Conservation (phyloP, 1,139 yeast genomes). For the Geotrichum australiense region DNA sequence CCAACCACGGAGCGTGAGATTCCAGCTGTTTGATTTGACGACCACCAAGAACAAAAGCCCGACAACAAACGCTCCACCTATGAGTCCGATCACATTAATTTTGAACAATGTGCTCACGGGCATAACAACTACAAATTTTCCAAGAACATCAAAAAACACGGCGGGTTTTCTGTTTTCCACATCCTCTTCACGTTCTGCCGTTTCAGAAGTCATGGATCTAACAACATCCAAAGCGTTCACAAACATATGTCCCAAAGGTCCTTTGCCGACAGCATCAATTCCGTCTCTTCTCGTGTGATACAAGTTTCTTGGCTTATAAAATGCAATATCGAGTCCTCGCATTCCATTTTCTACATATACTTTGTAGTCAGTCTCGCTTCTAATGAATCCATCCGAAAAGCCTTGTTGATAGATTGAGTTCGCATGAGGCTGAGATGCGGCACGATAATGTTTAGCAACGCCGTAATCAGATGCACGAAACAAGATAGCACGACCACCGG, state of each 20-base stretch:
- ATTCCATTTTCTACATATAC: slow-evolving; percentile 61
- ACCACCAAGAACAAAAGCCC: slow-evolving; percentile 44
- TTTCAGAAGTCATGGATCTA: slow-evolving; percentile 37
- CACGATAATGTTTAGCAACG: slow-evolving; percentile 52
- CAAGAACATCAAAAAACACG: slow-evolving; percentile 55
- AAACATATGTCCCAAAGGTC: slow-evolving; percentile 78
- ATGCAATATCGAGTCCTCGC: slow-evolving; percentile 77
- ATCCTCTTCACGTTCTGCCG: slow-evolving; percentile 37
- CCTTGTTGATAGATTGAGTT: slow-evolving; percentile 77
- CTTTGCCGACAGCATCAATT: slow-evolving; percentile 54
- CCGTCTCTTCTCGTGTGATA: slow-evolving; percentile 77
- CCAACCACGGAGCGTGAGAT: slow-evolving; percentile 38
- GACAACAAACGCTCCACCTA: slow-evolving; percentile 49
- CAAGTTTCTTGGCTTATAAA: slow-evolving; percentile 67
- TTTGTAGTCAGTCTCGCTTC: slow-evolving; percentile 80
- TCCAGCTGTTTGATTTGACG: slow-evolving; percentile 46
- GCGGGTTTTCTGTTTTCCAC: slow-evolving; percentile 37
- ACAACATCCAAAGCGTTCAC: slow-evolving; percentile 58
- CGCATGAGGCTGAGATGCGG: slow-evolving; percentile 57
- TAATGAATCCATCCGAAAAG: slow-evolving; percentile 61
- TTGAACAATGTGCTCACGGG: slow-evolving; percentile 44
- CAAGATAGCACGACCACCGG: slow-evolving; percentile 80
- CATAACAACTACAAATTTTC: slow-evolving; percentile 46
- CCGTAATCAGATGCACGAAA: slow-evolving; percentile 80
- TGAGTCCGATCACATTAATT: slow-evolving; percentile 45